Evolutionary conservation across 331 rosid species (phyloP).

Genomic region (Prunus yedoensis): DNA sequence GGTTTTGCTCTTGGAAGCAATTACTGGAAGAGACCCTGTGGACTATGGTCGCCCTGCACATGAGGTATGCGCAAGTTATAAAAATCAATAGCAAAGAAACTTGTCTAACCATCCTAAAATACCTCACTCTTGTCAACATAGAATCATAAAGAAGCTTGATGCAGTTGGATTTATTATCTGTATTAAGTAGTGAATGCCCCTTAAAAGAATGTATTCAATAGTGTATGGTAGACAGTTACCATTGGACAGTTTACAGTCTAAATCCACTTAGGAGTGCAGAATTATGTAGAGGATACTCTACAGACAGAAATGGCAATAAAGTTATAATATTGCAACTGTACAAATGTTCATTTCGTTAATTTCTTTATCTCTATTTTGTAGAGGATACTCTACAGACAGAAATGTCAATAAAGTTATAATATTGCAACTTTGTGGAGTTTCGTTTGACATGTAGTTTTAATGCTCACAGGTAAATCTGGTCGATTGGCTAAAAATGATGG

Average conservation of each 20-base stretch:
- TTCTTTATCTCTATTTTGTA: background rate
- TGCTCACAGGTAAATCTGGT: constrained; percentile 75
- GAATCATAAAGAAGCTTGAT: background rate
- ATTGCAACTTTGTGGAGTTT: constrained; percentile 3
- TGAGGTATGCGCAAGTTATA: constrained; percentile 51
- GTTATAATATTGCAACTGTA: background rate
- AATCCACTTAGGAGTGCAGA: background rate
- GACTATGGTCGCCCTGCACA: constrained; percentile 80
- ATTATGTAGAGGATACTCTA: background rate
- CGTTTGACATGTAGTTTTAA: constrained; percentile 16
- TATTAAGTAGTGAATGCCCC: background rate
- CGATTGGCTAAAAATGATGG: constrained; percentile 97
- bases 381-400: background rate
- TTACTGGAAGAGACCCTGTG: constrained; percentile 93
- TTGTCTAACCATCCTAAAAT: background rate
- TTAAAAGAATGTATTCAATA: background rate
- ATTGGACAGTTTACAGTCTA: background rate
- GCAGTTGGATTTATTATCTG: constrained; percentile 1
- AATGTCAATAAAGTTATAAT: background rate
- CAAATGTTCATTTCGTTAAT: background rate
- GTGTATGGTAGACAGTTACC: background rate
- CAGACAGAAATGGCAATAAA: constrained; percentile 9
- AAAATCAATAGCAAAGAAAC: background rate
- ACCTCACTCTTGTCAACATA: background rate
- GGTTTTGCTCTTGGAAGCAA: constrained; percentile 76